Conservation (phyloP, 1,284 basidiomycete genomes). For the Bondarzewia mesenterica region DNA sequence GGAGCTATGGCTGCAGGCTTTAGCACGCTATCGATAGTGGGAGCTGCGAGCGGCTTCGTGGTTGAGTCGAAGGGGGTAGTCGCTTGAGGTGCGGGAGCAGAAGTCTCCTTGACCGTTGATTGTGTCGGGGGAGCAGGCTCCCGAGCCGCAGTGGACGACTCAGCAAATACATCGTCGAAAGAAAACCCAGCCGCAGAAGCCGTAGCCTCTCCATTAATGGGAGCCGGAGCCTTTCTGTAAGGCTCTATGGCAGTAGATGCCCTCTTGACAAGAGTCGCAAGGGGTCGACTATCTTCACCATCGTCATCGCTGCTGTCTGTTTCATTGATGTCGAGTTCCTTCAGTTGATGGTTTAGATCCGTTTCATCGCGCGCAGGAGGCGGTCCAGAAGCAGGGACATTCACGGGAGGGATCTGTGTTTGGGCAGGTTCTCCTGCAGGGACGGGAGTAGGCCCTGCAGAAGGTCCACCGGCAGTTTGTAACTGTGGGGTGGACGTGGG, state of each 20-base stretch:
- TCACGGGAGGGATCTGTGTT: conserved; percentile 37
- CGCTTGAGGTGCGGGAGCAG: not conserved
- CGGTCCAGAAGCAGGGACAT: conserved; percentile 22
- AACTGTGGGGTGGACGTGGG: conserved; percentile 34
- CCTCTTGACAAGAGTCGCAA: conserved; percentile 14
- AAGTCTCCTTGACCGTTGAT: not conserved
- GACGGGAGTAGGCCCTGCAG: conserved; percentile 24
- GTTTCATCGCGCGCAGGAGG: conserved; percentile 28
- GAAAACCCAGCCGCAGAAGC: conserved; percentile 3
- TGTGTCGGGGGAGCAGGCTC: not conserved
- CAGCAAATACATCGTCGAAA: conserved; percentile 8
- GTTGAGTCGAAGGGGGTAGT: not conserved
- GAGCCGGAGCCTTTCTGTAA: not conserved
- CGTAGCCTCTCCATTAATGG: not conserved
- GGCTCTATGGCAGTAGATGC: conserved; percentile 8
- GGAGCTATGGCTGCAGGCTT: conserved; percentile 13
- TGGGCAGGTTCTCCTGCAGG: conserved; percentile 24
- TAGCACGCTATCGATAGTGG: conserved; percentile 1
- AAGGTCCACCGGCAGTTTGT: conserved; percentile 6
- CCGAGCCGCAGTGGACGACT: conserved; percentile 9
- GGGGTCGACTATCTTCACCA: conserved; percentile 38
- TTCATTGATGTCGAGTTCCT: conserved; percentile 60
- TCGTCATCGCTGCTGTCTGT: conserved; percentile 48
- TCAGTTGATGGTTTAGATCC: conserved; percentile 44
- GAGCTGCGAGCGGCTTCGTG: not conserved